Evolutionary conservation across 495 filamentous ascomycete species (phyloP), one percentile per base, ranked within the genome.

Genomic region (Trichocladium uniseriatum): DNA sequence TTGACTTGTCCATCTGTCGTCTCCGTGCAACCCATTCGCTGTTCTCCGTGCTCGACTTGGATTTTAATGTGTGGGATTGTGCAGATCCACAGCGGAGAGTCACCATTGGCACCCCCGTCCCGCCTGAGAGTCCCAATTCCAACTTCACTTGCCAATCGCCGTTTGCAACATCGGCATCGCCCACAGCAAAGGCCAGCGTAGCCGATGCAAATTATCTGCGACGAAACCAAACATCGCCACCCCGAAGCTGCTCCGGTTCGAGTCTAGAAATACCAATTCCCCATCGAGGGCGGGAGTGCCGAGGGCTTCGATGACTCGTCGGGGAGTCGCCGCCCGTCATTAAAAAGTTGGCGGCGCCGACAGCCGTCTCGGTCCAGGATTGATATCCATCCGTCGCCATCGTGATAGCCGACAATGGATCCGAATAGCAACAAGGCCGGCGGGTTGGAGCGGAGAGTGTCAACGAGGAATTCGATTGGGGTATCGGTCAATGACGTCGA

Each of bases 381-480:
- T 31, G 27, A 38, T 16, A 21, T 42, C 41, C 38, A 49, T 3
- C 21, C 38, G n/a, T n/a, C n/a, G n/a, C n/a, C n/a, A n/a, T n/a
- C n/a, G n/a, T n/a, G n/a, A n/a, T 8, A 8, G 8, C 24, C 6
- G 28, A 55, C 48, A 35, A 75, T 75, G 72, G 69, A 63, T 36
- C 48, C 53, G 16, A 24, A 45, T 40, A 54, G 58, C 53, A 56
- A 57, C 46, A 69, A 69, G 49, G 49, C 54, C 21, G 56, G 57
- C 34, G 63, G 65, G 18, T 50, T 63, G 45, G 63, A 63, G 47
- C 56, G 69, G 52, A 59, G 63, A 47, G 47, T 61, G 20, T 69
- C 69, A 36, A 54, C 45, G 13, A 67, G 67, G 53, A 51, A 55
- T 5, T 69, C 70, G 19, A 45, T 59, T 20, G 63, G 62, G 24